phyloP scores from a whole-genome alignment of 768 basidiomycete species.

The Amanita thiersii region DNA sequence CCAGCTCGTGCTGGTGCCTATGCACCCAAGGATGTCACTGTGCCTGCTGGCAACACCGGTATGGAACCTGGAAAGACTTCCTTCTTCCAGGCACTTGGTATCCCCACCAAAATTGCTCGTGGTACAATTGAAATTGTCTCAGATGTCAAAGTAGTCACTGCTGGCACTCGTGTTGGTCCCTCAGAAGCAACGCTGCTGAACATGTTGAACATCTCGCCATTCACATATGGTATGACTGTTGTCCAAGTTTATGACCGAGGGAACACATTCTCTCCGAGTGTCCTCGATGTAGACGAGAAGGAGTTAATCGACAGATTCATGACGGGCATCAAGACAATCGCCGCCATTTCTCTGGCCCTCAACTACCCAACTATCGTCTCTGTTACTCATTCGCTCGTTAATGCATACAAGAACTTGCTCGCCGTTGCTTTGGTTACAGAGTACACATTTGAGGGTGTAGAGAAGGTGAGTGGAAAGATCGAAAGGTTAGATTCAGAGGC shows the following conservation, averaged over 20 bases:
- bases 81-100: slow-evolving; percentile 99
- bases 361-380: slow-evolving; percentile 96
- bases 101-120: slow-evolving; percentile 99
- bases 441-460: slow-evolving; percentile 88
- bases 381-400: slow-evolving; percentile 91
- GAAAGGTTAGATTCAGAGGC: slow-evolving; percentile 7
- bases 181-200: slow-evolving; percentile 98
- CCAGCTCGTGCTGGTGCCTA: slow-evolving; percentile 97
- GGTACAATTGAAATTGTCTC: slow-evolving; percentile 99
- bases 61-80: slow-evolving; percentile 99
- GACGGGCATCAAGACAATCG: slow-evolving; percentile 90
- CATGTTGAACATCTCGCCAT: slow-evolving; percentile 99
- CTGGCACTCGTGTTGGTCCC: slow-evolving; percentile 87
- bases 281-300: slow-evolving; percentile 89
- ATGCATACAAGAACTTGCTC: slow-evolving; percentile 98
- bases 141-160: slow-evolving; percentile 91
- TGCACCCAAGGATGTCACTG: slow-evolving; percentile 85
- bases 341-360: slow-evolving; percentile 91
- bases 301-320: slow-evolving; percentile 90
- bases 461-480: slow-evolving; percentile 64
- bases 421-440: slow-evolving; percentile 86
- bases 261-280: slow-evolving; percentile 81
- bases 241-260: slow-evolving; percentile 95
- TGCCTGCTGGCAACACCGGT: slow-evolving; percentile 96
- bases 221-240: slow-evolving; percentile 99